These are phyloP conservation scores for Paracoccidioides brasiliensis DNA, from an alignment of 2,329 filamentous ascomycete genomes.

Conservation along the genomic window DNA sequence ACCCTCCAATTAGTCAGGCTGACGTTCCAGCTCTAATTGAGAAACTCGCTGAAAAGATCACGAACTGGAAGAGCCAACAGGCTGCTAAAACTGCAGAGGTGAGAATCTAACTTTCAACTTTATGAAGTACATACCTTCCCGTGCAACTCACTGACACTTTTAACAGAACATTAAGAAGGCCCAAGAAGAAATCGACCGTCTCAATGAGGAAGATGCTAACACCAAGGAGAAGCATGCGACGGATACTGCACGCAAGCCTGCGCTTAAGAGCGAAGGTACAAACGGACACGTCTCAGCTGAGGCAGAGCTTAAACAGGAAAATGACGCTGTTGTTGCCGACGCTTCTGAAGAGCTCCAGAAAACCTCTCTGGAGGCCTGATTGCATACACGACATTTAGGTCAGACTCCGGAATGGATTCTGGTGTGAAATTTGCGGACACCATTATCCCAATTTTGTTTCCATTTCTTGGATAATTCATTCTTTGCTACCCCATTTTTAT, in stretches of 20 bases:
- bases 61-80: constrained; percentile 84
- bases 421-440: neutral
- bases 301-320: constrained; percentile 43
- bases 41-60: constrained; percentile 85
- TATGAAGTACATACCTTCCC: neutral
- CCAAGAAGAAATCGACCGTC: constrained; percentile 82
- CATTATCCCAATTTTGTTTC: neutral
- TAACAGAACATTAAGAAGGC: constrained; percentile 87
- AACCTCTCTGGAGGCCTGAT: constrained; percentile 46
- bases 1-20: constrained; percentile 73
- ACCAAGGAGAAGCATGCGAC: constrained; percentile 32
- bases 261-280: constrained; percentile 37
- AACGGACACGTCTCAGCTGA: constrained; percentile 42
- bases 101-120: constrained; percentile 26
- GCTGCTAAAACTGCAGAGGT: constrained; percentile 80
- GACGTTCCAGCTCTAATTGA: constrained; percentile 70
- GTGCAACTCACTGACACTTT: constrained; percentile 4
- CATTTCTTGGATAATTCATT: neutral
- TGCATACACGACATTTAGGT: neutral
- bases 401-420: neutral
- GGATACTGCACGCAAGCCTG: constrained; percentile 42
- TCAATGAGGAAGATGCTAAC: constrained; percentile 57
- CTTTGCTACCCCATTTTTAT: neutral
- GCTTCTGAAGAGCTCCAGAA: constrained; percentile 48
- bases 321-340: constrained; percentile 45